Evolutionary conservation across 192 early-diverging fungal species (phyloP).

Genomic region (Backusella circina): DNA sequence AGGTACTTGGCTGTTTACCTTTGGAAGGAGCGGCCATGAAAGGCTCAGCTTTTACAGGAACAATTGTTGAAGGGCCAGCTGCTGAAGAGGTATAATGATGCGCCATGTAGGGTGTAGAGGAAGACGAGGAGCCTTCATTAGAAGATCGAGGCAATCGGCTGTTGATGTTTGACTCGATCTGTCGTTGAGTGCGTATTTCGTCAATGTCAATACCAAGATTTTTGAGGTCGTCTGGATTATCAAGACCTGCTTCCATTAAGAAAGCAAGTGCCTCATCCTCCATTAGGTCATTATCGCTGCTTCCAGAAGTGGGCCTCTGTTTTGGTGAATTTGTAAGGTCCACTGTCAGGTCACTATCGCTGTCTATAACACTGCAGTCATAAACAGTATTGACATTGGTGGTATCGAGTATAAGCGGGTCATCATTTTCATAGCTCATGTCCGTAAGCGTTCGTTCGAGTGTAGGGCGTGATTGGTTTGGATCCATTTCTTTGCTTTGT

Average conservation of each 20-base stretch:
- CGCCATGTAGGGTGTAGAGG: background rate
- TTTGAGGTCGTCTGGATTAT: background rate
- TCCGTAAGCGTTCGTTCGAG: background rate
- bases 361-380: background rate
- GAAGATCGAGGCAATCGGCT: background rate
- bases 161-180: background rate
- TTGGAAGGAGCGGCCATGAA: too few relatives aligned
- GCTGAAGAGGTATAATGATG: too few relatives aligned
- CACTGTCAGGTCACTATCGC: background rate
- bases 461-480: background rate
- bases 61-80: background rate
- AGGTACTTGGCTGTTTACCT: background rate
- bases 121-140: background rate
- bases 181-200: conserved; percentile 2
- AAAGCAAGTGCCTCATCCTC: background rate
- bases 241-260: conserved; percentile 5
- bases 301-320: background rate
- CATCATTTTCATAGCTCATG: background rate
- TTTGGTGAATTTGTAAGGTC: background rate
- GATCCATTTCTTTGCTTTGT: background rate
- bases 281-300: background rate
- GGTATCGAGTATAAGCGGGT: background rate
- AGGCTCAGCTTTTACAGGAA: too few relatives aligned
- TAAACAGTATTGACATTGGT: background rate
- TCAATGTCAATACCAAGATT: conserved; percentile 13